A percentile compares a stretch with the other conserved stretches of the same genome.
Conservation (phyloP, 2,329 filamentous ascomycete genomes). For the Penicillium verrucosum region DNA sequence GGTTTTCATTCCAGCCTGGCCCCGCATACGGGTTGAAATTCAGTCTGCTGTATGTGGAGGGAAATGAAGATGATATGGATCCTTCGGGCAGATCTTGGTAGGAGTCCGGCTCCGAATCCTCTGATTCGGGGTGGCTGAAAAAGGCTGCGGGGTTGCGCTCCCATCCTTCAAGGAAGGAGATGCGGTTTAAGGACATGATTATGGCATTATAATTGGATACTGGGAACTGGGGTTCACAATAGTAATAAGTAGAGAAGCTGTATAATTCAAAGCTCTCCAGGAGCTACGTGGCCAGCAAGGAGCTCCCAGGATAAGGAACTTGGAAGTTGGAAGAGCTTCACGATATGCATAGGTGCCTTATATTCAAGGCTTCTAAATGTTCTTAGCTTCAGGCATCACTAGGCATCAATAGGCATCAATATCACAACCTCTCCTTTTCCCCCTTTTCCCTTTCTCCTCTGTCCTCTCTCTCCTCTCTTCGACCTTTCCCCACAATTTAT, state of each 20-base stretch:
- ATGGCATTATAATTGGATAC: conserved; percentile 3
- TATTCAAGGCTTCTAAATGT: neutral
- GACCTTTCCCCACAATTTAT: neutral
- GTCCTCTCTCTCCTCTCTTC: neutral
- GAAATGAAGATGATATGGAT: conserved; percentile 35
- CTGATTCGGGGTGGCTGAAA: conserved; percentile 21
- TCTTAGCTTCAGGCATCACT: conserved; percentile 11
- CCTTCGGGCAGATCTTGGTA: conserved; percentile 33
- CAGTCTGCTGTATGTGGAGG: conserved; percentile 36
- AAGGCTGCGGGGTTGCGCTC: conserved; percentile 34
- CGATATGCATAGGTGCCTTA: neutral
- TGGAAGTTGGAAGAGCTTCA: neutral
- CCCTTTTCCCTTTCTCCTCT: neutral
- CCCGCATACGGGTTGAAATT: conserved; percentile 45
- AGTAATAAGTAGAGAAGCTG: too few relatives aligned
- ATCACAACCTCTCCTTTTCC: neutral
- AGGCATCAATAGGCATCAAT: conserved; percentile 18
- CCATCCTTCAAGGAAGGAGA: conserved; percentile 46
- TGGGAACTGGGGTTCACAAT: neutral
- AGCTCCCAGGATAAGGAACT: neutral
- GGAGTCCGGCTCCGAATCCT: conserved; percentile 20
- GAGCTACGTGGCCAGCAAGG: neutral
- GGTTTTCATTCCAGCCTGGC: conserved; percentile 35
- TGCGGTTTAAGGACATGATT: conserved; percentile 42
- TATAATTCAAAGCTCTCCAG: neutral